Evolutionary conservation across 2,329 filamentous ascomycete genomes (phyloP), one percentile per base, ranked within the genome.

Genomic region (Alternaria sp.): DNA sequence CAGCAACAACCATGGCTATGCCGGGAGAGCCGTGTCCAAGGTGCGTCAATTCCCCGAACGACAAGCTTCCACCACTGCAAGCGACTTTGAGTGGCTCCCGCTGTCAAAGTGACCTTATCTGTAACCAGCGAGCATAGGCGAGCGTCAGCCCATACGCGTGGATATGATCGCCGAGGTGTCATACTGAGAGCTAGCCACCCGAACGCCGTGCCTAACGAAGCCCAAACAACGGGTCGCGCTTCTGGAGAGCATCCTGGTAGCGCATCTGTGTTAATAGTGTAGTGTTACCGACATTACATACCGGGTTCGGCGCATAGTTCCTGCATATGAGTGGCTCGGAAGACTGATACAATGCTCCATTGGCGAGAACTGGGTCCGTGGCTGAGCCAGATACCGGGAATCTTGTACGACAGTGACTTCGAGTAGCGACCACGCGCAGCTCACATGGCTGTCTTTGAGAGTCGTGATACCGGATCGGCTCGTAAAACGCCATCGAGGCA

Each of bases 391-490:
- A 63, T 63, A 55, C 60, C 43, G 57, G 62, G 60, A 49, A 47
- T 13, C 56, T 32, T 65, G 73, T 73, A 68, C 68, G 17, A 69
- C 68, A 26, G 57, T 68, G 62, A 65, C 64, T 62, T 46, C 43
- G 44, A 60, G 61, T 65, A 71, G 65, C 67, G 66, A 70, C 70
- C 71, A 74, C 68, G 69, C 69, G 70, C 61, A 63, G 46, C 56
- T 69, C 69, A 71, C 74, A 76, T 77, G 75, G 74, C 66, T 69
- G 68, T 54, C 56, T 68, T 67, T 79, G 75, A 77, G 71, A 78
- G 73, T 59, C 67, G 72, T 74, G 69, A 72, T 70, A 69, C 68
- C 70, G 71, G 74, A 72, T 71, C 72, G 71, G 71, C 67, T 71
- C 70, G 72, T 69, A 62, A 54, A 61, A 44, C 55, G 61, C 59